These are phyloP conservation scores for Petunia secreta DNA, from an alignment of 257 asterid genomes.

Conservation along the genomic window DNA sequence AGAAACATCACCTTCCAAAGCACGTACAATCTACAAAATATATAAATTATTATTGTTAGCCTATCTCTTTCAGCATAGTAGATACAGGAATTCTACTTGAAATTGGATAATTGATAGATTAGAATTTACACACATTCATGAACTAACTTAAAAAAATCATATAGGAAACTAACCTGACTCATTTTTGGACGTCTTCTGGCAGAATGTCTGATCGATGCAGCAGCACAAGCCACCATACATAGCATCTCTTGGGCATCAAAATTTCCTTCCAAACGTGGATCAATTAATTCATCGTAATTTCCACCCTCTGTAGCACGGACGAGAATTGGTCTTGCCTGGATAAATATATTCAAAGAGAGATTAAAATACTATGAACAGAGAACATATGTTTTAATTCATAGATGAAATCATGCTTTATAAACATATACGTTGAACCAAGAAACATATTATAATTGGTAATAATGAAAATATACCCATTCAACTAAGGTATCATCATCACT, in stretches of 20 bases:
- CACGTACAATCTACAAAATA: slow-evolving; percentile 65
- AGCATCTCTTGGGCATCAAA: slow-evolving; percentile 75
- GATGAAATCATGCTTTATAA: not conserved
- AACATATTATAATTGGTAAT: not conserved
- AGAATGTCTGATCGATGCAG: slow-evolving; percentile 73
- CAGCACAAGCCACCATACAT: slow-evolving; percentile 75
- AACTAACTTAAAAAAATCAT: not conserved
- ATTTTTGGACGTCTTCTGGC: slow-evolving; percentile 88
- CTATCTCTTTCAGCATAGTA: not conserved
- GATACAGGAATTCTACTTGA: not conserved
- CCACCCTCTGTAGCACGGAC: slow-evolving; percentile 55
- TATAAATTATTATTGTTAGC: not conserved
- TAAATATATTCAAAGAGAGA: not conserved
- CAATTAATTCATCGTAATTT: slow-evolving; percentile 70
- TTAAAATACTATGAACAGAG: not conserved
- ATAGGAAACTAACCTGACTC: slow-evolving; percentile 65
- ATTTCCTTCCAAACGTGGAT: slow-evolving; percentile 57
- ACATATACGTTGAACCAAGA: too few relatives aligned
- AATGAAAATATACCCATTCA: slow-evolving; percentile 66
- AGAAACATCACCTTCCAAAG: slow-evolving; percentile 80
- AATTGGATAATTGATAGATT: not conserved
- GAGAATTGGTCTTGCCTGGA: slow-evolving; percentile 79
- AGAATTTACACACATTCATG: not conserved
- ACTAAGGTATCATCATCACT: slow-evolving; percentile 75
- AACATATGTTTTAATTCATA: not conserved